These are phyloP conservation scores for Aspergillus olivimuriae DNA, from an alignment of 495 filamentous ascomycete species.

Conservation along the genomic window DNA sequence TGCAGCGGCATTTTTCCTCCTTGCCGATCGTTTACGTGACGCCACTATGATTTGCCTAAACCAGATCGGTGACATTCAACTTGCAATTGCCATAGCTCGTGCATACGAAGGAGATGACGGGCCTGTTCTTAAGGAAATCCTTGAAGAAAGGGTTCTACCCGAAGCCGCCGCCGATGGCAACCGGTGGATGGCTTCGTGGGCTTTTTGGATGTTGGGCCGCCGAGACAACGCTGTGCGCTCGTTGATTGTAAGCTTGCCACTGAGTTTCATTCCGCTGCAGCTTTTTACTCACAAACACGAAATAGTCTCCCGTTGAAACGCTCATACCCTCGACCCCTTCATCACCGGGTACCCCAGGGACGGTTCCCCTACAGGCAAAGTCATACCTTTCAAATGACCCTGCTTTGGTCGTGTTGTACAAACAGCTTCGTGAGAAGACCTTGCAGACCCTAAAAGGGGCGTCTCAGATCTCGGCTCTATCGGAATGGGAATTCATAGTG, in stretches of 20 bases:
- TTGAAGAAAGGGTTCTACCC: conserved; percentile 74
- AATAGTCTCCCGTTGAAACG: conserved; percentile 67
- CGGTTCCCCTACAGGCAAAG: conserved; percentile 56
- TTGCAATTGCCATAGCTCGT: conserved; percentile 83
- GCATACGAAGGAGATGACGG: conserved; percentile 86
- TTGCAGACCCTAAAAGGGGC: conserved; percentile 80
- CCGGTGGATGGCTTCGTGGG: conserved; percentile 93
- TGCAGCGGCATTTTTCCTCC: conserved; percentile 90
- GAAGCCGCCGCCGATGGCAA: conserved; percentile 76
- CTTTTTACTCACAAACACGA: conserved; percentile 3
- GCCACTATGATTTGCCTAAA: conserved; percentile 79
- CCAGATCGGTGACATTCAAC: conserved; percentile 80
- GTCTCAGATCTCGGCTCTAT: conserved; percentile 67
- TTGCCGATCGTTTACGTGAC: conserved; percentile 79
- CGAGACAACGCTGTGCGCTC: conserved; percentile 80
- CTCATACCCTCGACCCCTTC: conserved; percentile 44
- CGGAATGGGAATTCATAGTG: conserved; percentile 85
- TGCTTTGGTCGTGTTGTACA: conserved; percentile 77
- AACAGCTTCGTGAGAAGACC: conserved; percentile 78
- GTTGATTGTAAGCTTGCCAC: conserved; percentile 48
- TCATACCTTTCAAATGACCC: conserved; percentile 87
- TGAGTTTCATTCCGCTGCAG: background rate
- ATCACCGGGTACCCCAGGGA: conserved; percentile 41
- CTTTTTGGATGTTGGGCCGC: conserved; percentile 84
- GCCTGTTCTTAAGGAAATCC: conserved; percentile 61